Evolutionary conservation across 164 flowering plant genomes (phyloP).

Genomic region (Litsea cubeba): DNA sequence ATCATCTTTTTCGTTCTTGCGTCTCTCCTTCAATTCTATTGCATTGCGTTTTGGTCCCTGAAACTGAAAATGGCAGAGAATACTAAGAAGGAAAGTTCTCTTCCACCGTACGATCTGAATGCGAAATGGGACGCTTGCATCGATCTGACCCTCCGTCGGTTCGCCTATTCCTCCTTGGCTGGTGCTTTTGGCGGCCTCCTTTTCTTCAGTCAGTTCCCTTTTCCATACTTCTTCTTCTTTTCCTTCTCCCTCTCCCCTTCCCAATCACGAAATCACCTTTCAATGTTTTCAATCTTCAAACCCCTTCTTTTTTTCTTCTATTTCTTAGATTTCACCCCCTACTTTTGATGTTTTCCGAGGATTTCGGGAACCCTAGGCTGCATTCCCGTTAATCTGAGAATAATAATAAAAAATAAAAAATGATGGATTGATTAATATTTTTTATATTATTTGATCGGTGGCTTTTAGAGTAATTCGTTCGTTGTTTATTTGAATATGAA

Average conservation of each 20-base stretch:
- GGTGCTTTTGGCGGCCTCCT: constrained; percentile 79
- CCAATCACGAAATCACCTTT: too few relatives aligned
- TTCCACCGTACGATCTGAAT: constrained; percentile 35
- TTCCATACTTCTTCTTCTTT: not conserved
- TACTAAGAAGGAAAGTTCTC: constrained; percentile 22
- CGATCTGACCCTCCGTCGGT: constrained; percentile 77
- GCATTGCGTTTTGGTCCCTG: too few relatives aligned
- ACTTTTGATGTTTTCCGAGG: not conserved
- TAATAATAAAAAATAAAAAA: too few relatives aligned
- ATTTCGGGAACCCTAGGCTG: not conserved
- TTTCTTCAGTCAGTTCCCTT: constrained; percentile 59
- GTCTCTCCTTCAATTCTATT: too few relatives aligned
- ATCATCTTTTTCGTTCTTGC: too few relatives aligned
- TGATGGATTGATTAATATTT: too few relatives aligned
- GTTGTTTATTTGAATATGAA: too few relatives aligned
- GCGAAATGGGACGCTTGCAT: constrained; percentile 88
- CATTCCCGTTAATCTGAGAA: too few relatives aligned
- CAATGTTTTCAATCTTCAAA: too few relatives aligned
- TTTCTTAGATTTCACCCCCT: not conserved
- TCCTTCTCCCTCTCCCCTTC: not conserved
- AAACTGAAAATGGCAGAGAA: constrained; percentile 35
- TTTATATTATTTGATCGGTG: too few relatives aligned
- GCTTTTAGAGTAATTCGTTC: too few relatives aligned
- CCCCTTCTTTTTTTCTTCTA: not conserved
- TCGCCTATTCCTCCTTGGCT: constrained; percentile 66